Conservation (phyloP, 176 grass and related monocot genomes). For the Echinochloa phyllopogon region DNA sequence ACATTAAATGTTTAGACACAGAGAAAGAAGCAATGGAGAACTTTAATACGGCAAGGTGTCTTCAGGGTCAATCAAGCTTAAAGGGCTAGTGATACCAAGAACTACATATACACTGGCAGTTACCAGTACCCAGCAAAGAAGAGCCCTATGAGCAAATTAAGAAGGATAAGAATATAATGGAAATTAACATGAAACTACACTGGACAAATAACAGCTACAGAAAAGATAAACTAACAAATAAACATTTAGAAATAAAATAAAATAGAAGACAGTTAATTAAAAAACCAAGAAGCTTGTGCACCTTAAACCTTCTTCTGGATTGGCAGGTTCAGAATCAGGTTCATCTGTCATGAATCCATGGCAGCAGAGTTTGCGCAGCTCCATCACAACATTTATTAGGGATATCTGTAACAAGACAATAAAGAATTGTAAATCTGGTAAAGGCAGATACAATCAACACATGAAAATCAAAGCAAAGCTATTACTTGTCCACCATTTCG, state of each 20-base stretch:
- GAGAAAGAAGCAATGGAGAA: conserved; percentile 2
- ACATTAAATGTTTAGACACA: neutral
- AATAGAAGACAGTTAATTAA: conserved; percentile 30
- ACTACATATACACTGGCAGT: neutral
- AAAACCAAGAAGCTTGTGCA: conserved; percentile 41
- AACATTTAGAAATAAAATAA: conserved; percentile 32
- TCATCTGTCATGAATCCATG: conserved; percentile 97
- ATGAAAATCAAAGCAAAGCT: conserved; percentile 44
- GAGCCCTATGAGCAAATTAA: conserved; percentile 21
- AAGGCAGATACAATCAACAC: neutral
- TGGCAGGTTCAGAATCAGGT: conserved; percentile 71
- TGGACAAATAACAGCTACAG: conserved; percentile 7
- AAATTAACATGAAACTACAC: conserved; percentile 18
- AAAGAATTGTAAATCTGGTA: conserved; percentile 38
- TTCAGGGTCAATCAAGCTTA: neutral
- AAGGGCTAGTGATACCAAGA: conserved; percentile 24
- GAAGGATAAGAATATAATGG: conserved; percentile 5
- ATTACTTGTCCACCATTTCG: conserved; percentile 89
- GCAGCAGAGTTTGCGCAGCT: conserved; percentile 98
- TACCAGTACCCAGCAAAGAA: conserved; percentile 22
- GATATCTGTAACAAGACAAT: conserved; percentile 71
- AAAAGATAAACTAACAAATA: conserved; percentile 16
- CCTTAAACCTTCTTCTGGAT: conserved; percentile 95
- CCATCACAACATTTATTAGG: conserved; percentile 99
- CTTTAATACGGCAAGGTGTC: neutral